These are phyloP conservation scores for Diaporthe vaccinii DNA, from an alignment of 2,329 filamentous ascomycete genomes.

Conservation along the genomic window DNA sequence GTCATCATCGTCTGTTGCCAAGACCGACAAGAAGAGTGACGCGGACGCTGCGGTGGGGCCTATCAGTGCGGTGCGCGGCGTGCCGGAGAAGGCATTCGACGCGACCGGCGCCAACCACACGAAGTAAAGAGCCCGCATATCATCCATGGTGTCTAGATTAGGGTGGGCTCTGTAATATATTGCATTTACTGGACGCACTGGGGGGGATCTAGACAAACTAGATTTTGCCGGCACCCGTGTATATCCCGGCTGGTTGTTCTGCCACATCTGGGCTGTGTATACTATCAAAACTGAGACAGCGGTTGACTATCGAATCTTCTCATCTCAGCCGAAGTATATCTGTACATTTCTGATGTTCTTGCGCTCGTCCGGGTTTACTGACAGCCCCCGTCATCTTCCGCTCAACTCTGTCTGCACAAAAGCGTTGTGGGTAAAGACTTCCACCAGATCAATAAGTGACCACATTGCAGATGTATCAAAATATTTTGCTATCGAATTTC, in stretches of 20 bases:
- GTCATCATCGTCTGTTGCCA: background rate
- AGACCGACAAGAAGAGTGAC: background rate
- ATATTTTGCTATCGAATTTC: background rate
- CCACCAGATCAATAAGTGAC: background rate
- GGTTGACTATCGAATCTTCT: conserved; percentile 11
- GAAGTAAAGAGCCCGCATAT: background rate
- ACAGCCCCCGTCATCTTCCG: background rate
- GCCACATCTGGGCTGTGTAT: conserved; percentile 12
- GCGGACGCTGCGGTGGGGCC: conserved; percentile 7
- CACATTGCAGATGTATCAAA: background rate
- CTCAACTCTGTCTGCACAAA: background rate
- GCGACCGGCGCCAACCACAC: conserved; percentile 51
- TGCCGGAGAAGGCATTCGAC: conserved; percentile 48
- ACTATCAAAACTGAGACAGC: background rate
- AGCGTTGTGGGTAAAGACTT: background rate
- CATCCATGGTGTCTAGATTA: background rate
- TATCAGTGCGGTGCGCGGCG: conserved; percentile 32
- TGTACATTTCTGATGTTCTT: background rate
- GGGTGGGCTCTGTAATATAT: conserved; percentile 45
- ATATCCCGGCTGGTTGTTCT: background rate
- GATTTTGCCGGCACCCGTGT: background rate
- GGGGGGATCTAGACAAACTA: conserved; percentile 10
- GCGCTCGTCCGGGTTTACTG: background rate
- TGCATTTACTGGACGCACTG: conserved; percentile 41
- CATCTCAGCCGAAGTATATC: background rate